Evolutionary conservation across 2,329 filamentous ascomycete genomes (phyloP).

Genomic region (Plectosphaerella sp.): DNA sequence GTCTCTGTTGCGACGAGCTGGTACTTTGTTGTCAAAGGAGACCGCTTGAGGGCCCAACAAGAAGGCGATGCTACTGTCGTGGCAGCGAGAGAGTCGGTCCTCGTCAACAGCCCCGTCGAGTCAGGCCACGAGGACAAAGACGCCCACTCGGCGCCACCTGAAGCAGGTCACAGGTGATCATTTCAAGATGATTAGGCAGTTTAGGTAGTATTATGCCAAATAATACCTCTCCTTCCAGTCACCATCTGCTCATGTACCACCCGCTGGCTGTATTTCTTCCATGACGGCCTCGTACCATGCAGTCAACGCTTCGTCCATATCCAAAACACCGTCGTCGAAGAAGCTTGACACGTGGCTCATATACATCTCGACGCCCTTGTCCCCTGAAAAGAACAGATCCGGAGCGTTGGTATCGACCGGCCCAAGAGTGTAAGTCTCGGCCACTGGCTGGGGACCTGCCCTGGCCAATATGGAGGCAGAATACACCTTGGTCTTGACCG

Average conservation of each 20-base stretch:
- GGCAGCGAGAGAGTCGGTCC: no score
- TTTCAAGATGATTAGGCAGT: no score
- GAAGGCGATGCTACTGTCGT: background rate
- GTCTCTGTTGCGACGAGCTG: conserved; percentile 13
- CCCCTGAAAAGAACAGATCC: conserved; percentile 5
- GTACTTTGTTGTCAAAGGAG: conserved; percentile 14
- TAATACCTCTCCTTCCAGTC: no score
- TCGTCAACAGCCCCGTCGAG: no score
- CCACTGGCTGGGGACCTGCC: background rate
- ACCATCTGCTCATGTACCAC: background rate
- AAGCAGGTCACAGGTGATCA: no score
- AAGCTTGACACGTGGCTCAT: conserved; percentile 12
- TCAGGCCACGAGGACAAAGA: no score
- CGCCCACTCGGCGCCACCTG: no score
- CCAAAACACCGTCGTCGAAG: conserved; percentile 7
- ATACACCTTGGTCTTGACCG: conserved; percentile 11
- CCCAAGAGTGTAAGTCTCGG: background rate
- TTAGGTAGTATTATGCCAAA: no score
- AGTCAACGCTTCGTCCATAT: conserved; percentile 10
- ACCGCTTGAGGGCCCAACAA: conserved; percentile 1
- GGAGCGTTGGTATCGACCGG: background rate
- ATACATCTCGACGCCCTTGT: conserved; percentile 9
- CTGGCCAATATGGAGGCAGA: background rate
- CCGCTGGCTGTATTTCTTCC: conserved; percentile 6
- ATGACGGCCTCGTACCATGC: conserved; percentile 12